Evolutionary conservation across 805 yeast genomes (phyloP).

Genomic region (Candida succiphila): DNA sequence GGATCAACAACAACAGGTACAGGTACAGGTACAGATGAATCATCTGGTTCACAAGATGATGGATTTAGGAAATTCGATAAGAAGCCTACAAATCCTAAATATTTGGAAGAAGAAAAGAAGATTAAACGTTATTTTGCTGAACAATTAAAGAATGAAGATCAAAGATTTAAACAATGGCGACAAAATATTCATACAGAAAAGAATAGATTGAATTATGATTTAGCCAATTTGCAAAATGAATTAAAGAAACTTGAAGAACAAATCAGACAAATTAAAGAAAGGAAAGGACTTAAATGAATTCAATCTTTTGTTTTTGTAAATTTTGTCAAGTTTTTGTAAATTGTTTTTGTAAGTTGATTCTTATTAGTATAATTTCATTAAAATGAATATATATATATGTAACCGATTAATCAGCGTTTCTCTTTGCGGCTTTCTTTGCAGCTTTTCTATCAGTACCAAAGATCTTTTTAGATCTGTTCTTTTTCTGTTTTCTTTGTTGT

Average conservation of each 20-base stretch:
- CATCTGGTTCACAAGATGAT: not conserved
- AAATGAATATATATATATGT: too few relatives aligned
- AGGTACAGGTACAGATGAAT: slow-evolving; percentile 2
- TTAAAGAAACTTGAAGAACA: slow-evolving; percentile 68
- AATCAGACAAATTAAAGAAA: slow-evolving; percentile 51
- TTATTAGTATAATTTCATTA: too few relatives aligned
- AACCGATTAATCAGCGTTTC: slow-evolving; percentile 88
- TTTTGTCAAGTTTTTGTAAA: too few relatives aligned
- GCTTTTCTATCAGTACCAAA: slow-evolving; percentile 96
- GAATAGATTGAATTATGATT: slow-evolving; percentile 85
- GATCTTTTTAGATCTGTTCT: slow-evolving; percentile 99
- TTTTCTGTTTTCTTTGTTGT: slow-evolving; percentile 99
- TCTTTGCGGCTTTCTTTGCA: slow-evolving; percentile 87
- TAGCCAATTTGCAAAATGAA: slow-evolving; percentile 78
- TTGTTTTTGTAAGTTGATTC: too few relatives aligned
- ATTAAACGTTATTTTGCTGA: slow-evolving; percentile 92
- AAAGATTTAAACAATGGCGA: slow-evolving; percentile 98
- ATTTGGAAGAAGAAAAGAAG: slow-evolving; percentile 92
- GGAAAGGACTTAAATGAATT: slow-evolving; percentile 29
- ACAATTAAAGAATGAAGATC: slow-evolving; percentile 94
- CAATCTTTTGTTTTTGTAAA: too few relatives aligned
- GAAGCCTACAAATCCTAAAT: slow-evolving; percentile 72
- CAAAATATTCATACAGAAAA: slow-evolving; percentile 92
- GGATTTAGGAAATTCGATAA: slow-evolving; percentile 18
- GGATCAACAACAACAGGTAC: slow-evolving; percentile 8